These are phyloP conservation scores for Pestalotiopsis sp. DNA, from an alignment of 2,329 filamentous ascomycete species.

Conservation along the genomic window DNA sequence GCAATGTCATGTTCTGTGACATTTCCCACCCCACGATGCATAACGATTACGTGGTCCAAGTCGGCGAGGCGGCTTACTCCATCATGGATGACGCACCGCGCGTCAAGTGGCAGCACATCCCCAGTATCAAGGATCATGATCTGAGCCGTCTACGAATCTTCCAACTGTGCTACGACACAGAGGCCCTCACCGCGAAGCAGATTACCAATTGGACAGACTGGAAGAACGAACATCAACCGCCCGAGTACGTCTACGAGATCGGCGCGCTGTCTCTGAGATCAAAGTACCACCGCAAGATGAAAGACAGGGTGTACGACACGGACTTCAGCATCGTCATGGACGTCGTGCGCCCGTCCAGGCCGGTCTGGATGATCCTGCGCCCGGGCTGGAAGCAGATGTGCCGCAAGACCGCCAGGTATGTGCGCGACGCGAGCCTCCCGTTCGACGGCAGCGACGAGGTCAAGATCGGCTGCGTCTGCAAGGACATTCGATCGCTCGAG, in stretches of 20 bases:
- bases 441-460: neutral
- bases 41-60: neutral
- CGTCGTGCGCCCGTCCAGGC: neutral
- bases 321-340: slow-evolving; percentile 5
- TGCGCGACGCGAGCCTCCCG: neutral
- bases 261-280: neutral
- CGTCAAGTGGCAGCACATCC: neutral
- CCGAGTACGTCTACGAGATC: neutral
- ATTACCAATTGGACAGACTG: neutral
- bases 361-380: neutral
- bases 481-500: neutral
- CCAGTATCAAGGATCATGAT: neutral
- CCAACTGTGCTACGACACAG: neutral
- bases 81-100: neutral
- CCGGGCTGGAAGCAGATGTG: neutral
- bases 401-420: neutral
- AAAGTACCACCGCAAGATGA: neutral
- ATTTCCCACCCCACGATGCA: neutral
- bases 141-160: slow-evolving; percentile 4
- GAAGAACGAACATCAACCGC: neutral
- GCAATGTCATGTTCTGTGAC: neutral
- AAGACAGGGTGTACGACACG: neutral
- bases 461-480: neutral
- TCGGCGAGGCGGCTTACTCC: neutral
- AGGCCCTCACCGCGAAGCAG: neutral